Evolutionary conservation across 2,329 filamentous ascomycete species (phyloP).

Genomic region (Trichophyton equinum): DNA sequence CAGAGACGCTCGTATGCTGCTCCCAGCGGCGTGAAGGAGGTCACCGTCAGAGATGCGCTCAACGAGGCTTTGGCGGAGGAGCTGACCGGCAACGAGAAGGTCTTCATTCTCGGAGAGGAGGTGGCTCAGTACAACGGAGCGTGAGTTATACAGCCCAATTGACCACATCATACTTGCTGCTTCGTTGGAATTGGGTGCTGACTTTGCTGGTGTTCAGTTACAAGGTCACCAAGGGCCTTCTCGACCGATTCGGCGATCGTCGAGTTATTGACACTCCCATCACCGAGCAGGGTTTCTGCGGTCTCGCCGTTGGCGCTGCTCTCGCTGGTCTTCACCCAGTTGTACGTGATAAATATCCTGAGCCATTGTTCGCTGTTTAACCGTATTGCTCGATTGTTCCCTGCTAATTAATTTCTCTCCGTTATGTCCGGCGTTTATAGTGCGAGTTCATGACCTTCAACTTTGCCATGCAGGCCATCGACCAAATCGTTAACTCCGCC

Average conservation of each 20-base stretch:
- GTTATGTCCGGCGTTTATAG: conserved; percentile 33
- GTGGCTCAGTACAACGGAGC: conserved; percentile 99
- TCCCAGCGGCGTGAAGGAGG: conserved; percentile 61
- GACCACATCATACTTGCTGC: neutral
- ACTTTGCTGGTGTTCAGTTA: conserved; percentile 42
- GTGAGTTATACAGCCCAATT: conserved; percentile 29
- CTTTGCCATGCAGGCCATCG: conserved; percentile 99
- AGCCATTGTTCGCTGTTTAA: neutral
- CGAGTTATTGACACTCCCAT: conserved; percentile 97
- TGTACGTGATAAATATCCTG: conserved; percentile 44
- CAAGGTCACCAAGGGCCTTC: conserved; percentile 96
- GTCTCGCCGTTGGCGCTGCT: conserved; percentile 87
- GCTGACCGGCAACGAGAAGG: conserved; percentile 85
- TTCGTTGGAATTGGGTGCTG: neutral
- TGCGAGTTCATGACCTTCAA: conserved; percentile 99
- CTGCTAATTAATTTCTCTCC: neutral
- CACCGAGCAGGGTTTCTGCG: conserved; percentile 90
- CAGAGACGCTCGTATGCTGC: conserved; percentile 45
- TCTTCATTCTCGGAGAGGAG: conserved; percentile 93
- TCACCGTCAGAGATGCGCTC: conserved; percentile 91
- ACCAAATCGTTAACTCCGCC: conserved; percentile 97
- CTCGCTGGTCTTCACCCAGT: conserved; percentile 88
- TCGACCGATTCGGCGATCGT: conserved; percentile 95
- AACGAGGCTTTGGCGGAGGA: conserved; percentile 98
- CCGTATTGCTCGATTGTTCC: neutral